Percentiles rank a stretch among this genome's conserved stretches.
phyloP scores from a whole-genome alignment of 2,329 filamentous ascomycete species.

The Cladosporium sp. region DNA sequence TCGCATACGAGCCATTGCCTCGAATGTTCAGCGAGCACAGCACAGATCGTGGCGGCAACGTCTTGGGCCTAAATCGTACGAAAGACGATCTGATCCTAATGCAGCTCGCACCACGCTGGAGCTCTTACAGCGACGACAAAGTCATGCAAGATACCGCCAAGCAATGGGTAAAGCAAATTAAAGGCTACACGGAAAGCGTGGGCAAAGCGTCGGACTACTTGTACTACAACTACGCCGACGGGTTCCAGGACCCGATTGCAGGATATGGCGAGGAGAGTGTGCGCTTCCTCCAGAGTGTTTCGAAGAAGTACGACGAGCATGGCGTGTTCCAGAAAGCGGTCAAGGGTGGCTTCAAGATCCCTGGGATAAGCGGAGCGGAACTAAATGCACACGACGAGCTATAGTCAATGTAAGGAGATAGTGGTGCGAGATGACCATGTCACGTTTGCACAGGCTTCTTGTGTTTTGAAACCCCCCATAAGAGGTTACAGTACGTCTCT shows the following conservation, averaged over 20 bases:
- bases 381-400: background rate
- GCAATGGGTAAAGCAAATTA: background rate
- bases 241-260: constrained; percentile 34
- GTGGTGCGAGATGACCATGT: too few species aligned
- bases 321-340: constrained; percentile 33
- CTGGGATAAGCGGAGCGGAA: background rate
- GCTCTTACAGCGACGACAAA: background rate
- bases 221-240: constrained; percentile 35
- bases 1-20: constrained; percentile 20
- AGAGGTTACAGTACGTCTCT: too few species aligned
- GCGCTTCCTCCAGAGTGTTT: constrained; percentile 27
- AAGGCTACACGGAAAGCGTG: constrained; percentile 2
- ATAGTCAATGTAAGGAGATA: too few species aligned
- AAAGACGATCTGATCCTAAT: constrained; percentile 13
- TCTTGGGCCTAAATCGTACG: constrained; percentile 14
- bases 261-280: constrained; percentile 30
- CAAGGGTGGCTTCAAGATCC: constrained; percentile 34
- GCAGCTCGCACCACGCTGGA: constrained; percentile 8
- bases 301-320: constrained; percentile 33
- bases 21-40: constrained; percentile 15
- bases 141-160: background rate
- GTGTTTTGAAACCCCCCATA: too few species aligned
- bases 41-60: background rate
- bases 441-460: too few species aligned
- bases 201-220: constrained; percentile 20